Base-by-base conservation (phyloP, 2,329 filamentous ascomycete species). In the Botrytis hyacinthi region DNA sequence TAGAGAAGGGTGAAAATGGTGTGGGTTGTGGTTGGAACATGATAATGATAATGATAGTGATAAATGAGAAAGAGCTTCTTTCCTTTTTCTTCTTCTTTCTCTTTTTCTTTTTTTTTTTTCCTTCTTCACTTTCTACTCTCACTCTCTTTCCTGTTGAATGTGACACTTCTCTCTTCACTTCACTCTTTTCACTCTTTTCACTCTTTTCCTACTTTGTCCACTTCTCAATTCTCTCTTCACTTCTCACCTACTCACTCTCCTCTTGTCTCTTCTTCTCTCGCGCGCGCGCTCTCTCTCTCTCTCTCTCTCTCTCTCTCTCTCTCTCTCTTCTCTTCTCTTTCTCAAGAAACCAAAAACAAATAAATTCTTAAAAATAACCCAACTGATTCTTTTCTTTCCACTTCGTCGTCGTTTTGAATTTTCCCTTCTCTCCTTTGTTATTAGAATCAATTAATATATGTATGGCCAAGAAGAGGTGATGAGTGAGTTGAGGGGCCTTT, bases 11-110 rank as follows among this genome's bases (percentile, higher is more conserved):
- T 69, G 75, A 76, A 73, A 71, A 79, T 37, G 79, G 77, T 60
- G 78, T 80, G 54, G 79, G 65, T 73, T 80, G 79, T 79, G 79
- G 79, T 76, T 80, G 79, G 77, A 80, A 80, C 79, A 80, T 80
- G 69, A 44, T 48, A 57, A 54, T 44, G 26, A 37, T 37, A 37
- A 37, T 37, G 42, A 22, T 37, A 37, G 18, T 44, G 42, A 35
- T 40, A 18, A n/a, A n/a, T n/a, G n/a, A n/a, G 37, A 42, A 26
- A 51, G 26, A 44, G 63, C 20, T 67, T 20, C 75, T 70, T 74
- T 51, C 51, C 12, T 72, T 66, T 46, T 46, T 7, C 1, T 44
- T 44, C 1, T 3, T 20, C n/a, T 20, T 29, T n/a, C 3, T 20
- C 14, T 18, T 16, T 44, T 29, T 57, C 9, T 7, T 32, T 14